Evolutionary conservation across 2,329 filamentous ascomycete genomes (phyloP), one percentile per base, ranked within the genome.

Genomic region (Colletotrichum ledebouriae): DNA sequence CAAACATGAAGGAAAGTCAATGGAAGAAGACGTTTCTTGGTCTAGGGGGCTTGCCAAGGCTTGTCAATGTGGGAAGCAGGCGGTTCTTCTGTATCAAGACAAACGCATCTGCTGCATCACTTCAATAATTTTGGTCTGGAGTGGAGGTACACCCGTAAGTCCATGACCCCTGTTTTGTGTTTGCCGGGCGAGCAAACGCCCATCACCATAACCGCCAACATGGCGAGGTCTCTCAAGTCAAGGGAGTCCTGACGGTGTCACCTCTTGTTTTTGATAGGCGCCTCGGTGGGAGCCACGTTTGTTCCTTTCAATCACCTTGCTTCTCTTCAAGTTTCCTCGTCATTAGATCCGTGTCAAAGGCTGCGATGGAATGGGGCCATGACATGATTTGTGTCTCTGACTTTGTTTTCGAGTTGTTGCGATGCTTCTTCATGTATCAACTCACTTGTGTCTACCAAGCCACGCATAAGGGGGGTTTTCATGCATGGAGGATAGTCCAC

Each of bases 401-500:
- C n/a, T 53, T 64, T 53, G 49, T 44, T 64, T 57, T 64, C 46
- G 33, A 47, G n/a, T n/a, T 44, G 29, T 64, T 64, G 39, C 65
- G 29, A 59, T 64, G 29, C 65, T 67, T 64, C 29, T 64, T 64
- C 41, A 33, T 55, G 53, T 67, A 46, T 67, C 60, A 47, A 25
- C 53, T 39, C 44, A 39, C 33, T 64, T 44, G 22, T 58, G 33
- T 58, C 20, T 11, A 22, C 6, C 52, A 37, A 37, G 13, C 15
- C 52, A 20, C 33, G 15, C 22, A n/a, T 49, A 41, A 17, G 15
- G 29, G 61, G 41, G 39, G 22, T 20, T n/a, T 61, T 15, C 37
- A 39, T 9, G 37, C 37, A 7, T 15, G 37, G 9, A 15, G 37
- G 11, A 39, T 9, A 15, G 12, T 9, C 13, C 37, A 9, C 37